Base-by-base conservation (phyloP, 2,329 filamentous ascomycete genomes). In the Aspergillus hiratsukae region DNA sequence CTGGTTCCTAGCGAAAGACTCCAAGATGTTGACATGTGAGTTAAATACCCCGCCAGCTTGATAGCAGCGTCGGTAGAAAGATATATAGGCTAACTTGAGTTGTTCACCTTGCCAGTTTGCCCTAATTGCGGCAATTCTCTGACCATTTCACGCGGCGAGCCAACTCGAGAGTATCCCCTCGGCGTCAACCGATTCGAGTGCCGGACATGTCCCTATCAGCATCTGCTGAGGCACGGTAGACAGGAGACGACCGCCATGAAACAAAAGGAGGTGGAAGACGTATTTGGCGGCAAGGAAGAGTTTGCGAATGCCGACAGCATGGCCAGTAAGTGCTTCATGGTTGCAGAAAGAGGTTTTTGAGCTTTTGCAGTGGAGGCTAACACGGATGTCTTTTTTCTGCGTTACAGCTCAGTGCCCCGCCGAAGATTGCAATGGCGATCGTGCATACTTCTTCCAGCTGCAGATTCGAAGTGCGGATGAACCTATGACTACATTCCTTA, bases 391-490 rank as follows among this genome's bases (percentile, higher is more conserved):
- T 52, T 31, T 54, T 56, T 46, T 59, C 53, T 50, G 54, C 43
- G 31, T 49, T 58, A 41, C 66, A 84, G 88, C 88, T 50, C 90
- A 94, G 81, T 99, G 94, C 74, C 86, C 89, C 27, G 86, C 86
- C 60, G 86, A 91, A 43, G 82, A 82, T 55, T 99, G 94, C 79
- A 82, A 89, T 69, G 91, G 91, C 61, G 82, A 85, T 58, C 86
- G 91, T 78, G 94, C 94, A 3, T 95, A 92, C 61, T 97, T 93
- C 79, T 96, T 92, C 80, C 91, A 96, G 80, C 86, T 97, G 66
- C 94, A 99, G 82, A 97, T 97, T 76, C 87, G 94, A 66, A 96
- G 91, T 80, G 94, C 94, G 52, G 94, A 99, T 77, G 94, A 99
- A 81, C 94, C 94, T 58, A 97, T 96, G 89, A 99, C 94, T 64